Evolutionary conservation across 345 rosid genomes (phyloP), one percentile per base, ranked within the genome.

Genomic region (Punica granatum): DNA sequence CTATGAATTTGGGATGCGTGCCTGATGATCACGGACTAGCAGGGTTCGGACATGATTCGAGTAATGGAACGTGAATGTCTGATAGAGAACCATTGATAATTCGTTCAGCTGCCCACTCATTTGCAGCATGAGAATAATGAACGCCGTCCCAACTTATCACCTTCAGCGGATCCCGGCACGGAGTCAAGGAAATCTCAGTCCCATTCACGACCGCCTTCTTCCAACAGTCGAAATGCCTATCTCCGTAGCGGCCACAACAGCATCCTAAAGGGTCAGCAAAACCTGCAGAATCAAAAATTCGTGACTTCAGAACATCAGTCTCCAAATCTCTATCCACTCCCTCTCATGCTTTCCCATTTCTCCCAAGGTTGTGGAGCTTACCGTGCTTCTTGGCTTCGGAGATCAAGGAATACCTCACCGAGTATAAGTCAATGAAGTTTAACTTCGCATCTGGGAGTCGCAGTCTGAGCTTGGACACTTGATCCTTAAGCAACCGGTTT

Each of bases 71-170:
- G 10, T 78, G 80, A 64, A 83, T 85, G 31, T 72, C 63, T 9
- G 88, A 81, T 69, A 78, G 60, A 41, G 83, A 81, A 7, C 91
- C 88, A 9, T 75, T 59, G 31, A 88, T 71, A 48, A 88, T 86
- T 6, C 44, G 78, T 2, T 69, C 69, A 26, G 83, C 82, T 14
- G 86, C 68, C 76, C 81, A 79, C 61, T 66, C 39, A 58, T 89
- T 87, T 2, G 88, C 88, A 1, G 91, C 88, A 72, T 85, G 70
- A 0, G 87, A 65, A 75, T 82, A 88, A 76, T 87, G 92, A 67
- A 87, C 78, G 2, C 87, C 91, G 76, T 91, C 96, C 90, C 97
- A 91, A 76, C 88, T 88, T 31, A 88, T 72, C 73, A 79, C 85
- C 65, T 10, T 73, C n/a, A 73, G 76, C 23, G 87, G 92, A 69